These are phyloP conservation scores for Ceratobasidium sp. DNA, from an alignment of 1,284 basidiomycete species.

Conservation along the genomic window DNA sequence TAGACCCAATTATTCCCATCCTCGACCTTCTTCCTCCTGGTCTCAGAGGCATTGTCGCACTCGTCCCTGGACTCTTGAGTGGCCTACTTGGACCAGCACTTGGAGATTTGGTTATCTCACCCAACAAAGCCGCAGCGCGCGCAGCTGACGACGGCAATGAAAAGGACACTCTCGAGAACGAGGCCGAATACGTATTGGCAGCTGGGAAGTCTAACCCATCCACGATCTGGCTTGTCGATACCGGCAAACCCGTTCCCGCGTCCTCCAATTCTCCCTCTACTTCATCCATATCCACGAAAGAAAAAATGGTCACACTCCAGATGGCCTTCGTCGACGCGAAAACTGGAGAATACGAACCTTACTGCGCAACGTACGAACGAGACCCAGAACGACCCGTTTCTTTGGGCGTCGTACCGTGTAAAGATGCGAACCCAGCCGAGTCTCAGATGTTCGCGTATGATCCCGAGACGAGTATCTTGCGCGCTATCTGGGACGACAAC, in stretches of 20 bases:
- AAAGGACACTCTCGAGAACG: background rate
- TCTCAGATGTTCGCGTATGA: constrained; percentile 27
- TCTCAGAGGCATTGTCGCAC: constrained; percentile 16
- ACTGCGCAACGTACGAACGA: constrained; percentile 35
- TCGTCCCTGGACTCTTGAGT: constrained; percentile 14
- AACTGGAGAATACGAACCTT: constrained; percentile 24
- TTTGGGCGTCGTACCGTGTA: constrained; percentile 14
- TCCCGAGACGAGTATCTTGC: constrained; percentile 17
- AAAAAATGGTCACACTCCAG: constrained; percentile 34
- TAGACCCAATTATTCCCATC: constrained; percentile 34
- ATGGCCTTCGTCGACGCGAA: constrained; percentile 38
- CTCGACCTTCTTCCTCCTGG: constrained; percentile 29
- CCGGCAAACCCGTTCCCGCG: constrained; percentile 3
- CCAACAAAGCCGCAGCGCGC: background rate
- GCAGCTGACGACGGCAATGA: background rate
- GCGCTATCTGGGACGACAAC: constrained; percentile 16
- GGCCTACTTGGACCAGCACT: constrained; percentile 29
- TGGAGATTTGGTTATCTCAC: constrained; percentile 27
- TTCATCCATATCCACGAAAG: background rate
- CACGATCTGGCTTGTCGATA: constrained; percentile 38
- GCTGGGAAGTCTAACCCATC: constrained; percentile 15
- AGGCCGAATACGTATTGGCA: constrained; percentile 18
- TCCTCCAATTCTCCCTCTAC: background rate
- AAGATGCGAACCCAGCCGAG: constrained; percentile 9
- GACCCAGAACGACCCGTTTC: constrained; percentile 14